Percentiles rank a stretch among this genome's conserved stretches.
phyloP scores from a whole-genome alignment of 108 stramenopile species.

The Nitzschia palea region DNA sequence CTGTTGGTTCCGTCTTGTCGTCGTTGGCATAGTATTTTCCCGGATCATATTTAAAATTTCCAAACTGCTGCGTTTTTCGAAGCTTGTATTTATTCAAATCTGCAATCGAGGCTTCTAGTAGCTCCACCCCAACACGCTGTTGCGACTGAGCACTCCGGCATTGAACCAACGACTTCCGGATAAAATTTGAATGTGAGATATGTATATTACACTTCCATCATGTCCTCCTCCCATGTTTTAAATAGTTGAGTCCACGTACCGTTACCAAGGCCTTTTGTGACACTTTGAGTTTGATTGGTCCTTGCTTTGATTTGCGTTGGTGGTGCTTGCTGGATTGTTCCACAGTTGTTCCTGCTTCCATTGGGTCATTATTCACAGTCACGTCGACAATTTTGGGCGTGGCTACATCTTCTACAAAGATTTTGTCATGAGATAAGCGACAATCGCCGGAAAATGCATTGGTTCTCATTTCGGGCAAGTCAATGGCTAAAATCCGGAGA shows the following conservation, averaged over 20 bases:
- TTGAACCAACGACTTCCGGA: slow-evolving; percentile 30
- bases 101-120: slow-evolving; percentile 69
- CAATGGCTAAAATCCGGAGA: slow-evolving; percentile 58
- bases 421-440: slow-evolving; percentile 36
- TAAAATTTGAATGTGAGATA: neutral
- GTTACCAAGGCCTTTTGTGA: slow-evolving; percentile 68
- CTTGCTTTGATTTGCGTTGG: neutral
- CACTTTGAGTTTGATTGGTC: slow-evolving; percentile 31
- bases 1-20: slow-evolving; percentile 6
- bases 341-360: too few species aligned
- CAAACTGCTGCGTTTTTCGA: slow-evolving; percentile 64
- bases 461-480: slow-evolving; percentile 62
- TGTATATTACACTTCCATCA: neutral
- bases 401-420: slow-evolving; percentile 57
- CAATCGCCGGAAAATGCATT: slow-evolving; percentile 50
- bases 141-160: slow-evolving; percentile 30
- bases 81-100: slow-evolving; percentile 74
- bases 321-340: neutral
- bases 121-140: slow-evolving; percentile 59
- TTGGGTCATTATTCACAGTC: neutral
- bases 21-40: slow-evolving; percentile 44
- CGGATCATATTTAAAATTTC: slow-evolving; percentile 59
- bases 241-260: neutral
- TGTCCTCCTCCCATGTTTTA: too few species aligned
- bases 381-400: slow-evolving; percentile 40